Percentiles rank a stretch among this genome's conserved stretches.
Conservation (phyloP, 805 yeast species). For the Scheffersomyces lignosus region DNA sequence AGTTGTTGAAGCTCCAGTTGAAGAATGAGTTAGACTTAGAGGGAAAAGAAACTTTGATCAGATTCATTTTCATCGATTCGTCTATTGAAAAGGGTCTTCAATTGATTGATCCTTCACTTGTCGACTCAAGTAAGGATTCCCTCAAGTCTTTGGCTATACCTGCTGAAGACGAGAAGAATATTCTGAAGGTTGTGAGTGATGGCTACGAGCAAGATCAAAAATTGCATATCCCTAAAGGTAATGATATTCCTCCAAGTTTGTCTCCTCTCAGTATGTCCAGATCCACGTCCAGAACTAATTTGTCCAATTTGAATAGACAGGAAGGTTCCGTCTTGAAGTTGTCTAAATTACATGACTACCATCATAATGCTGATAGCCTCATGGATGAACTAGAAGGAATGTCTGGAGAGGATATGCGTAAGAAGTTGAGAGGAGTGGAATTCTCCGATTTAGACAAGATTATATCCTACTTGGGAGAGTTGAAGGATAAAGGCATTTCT, state of each 20-base stretch:
- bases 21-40: conserved; percentile 56
- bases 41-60: conserved; percentile 73
- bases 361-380: conserved; percentile 6
- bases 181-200: conserved; percentile 7
- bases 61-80: conserved; percentile 68
- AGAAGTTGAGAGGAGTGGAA: conserved; percentile 28
- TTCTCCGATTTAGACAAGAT: conserved; percentile 35
- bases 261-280: conserved; percentile 14
- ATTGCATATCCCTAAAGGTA: background rate
- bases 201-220: conserved; percentile 3
- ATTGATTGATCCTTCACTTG: conserved; percentile 37
- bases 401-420: conserved; percentile 41
- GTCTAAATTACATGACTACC: conserved; percentile 26
- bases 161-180: conserved; percentile 26
- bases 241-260: conserved; percentile 7
- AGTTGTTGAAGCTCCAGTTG: conserved; percentile 57
- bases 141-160: background rate
- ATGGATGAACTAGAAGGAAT: conserved; percentile 9
- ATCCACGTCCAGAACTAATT: conserved; percentile 30
- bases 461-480: conserved; percentile 28
- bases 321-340: conserved; percentile 45
- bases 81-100: conserved; percentile 60
- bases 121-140: conserved; percentile 11
- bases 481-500: conserved; percentile 33
- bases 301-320: conserved; percentile 35